Evolutionary conservation across 768 basidiomycete species (phyloP), one percentile per base, ranked within the genome.

Genomic region (Kondoa subrosea): DNA sequence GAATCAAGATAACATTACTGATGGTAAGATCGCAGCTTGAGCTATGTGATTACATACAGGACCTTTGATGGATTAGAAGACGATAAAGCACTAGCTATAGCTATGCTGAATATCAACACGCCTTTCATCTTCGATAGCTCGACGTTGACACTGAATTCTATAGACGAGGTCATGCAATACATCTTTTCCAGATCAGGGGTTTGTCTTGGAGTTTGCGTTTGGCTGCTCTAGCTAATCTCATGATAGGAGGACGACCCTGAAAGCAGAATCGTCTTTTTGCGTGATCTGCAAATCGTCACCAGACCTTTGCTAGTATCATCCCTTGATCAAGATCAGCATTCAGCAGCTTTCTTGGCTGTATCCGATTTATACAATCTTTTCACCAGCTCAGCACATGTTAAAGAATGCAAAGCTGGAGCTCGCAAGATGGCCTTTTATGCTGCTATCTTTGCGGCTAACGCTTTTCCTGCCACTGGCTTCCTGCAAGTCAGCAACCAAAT

Each of bases 81-180:
- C 14, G 4, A 12, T 3, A 3, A 27, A 63, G 30, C 3, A n/a
- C n/a, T n/a, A 12, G 61, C 61, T 33, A 8, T 30, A 3, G 17
- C 15, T 3, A 3, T 26, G 3, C 30, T 63, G 16, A n/a, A 3
- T 8, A 8, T 21, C 14, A 17, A 31, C 26, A 3, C n/a, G 27
- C 61, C 61, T 32, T 63, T 63, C 61, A 3, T 63, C n/a, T 63
- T 63, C n/a, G 30, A 63, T 27, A 63, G 34, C 17, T 63, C 61
- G 14, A 32, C 15, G 14, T 16, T 63, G 16, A 32, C 30, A 3
- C 61, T 63, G 29, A 3, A 63, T 31, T 17, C 16, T 63, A 32
- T 32, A 30, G 16, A 27, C 17, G 61, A 63, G 34, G 61, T 32
- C 27, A 17, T 63, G 4, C 27, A 27, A 16, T 63, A 63, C 15